Evolutionary conservation across 176 grass and related monocot genomes (phyloP), one percentile per base, ranked within the genome.

Genomic region (Otatea glauca): DNA sequence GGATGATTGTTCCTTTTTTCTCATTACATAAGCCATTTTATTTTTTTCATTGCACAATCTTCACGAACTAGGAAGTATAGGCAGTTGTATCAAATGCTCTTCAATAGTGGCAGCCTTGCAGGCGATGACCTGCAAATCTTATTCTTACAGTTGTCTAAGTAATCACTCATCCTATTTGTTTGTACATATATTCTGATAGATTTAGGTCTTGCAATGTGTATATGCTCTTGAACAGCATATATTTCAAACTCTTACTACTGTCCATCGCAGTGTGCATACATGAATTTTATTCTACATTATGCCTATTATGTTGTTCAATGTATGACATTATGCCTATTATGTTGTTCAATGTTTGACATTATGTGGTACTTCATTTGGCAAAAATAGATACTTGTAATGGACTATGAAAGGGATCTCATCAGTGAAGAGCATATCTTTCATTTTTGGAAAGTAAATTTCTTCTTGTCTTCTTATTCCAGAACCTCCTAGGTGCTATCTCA

Each of bases 401-500:
- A 48, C 7, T 35, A 60, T 39, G 50, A 74, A 59, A 70, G 27
- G 60, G 23, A 47, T 66, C 79, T 86, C 15, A 65, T 32, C 9
- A 9, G 54, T 77, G 4, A 70, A 44, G 16, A 80, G 38, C 47
- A 37, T 83, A 77, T 43, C 48, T 65, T 77, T 41, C 35, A 51
- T 32, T 80, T 65, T 1, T 41, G 25, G 60, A 68, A 41, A 6
- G 39, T 72, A 53, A 85, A 4, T 86, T 72, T 48, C 1, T 35
- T 71, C 12, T 82, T 86, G 17, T 86, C 15, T 77, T 16, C 58
- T 78, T 90, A 70, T 94, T 60, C n/a, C 65, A 98, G 96, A 92
- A 88, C 73, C 87, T 98, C 74, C 88, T 98, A 65, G 93, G 89
- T 70, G 88, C 88, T 64, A 95, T 98, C 76, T 95, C 96, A 12